phyloP scores from a whole-genome alignment of 1,139 yeast species.

The Yamadazyma dendronema region DNA sequence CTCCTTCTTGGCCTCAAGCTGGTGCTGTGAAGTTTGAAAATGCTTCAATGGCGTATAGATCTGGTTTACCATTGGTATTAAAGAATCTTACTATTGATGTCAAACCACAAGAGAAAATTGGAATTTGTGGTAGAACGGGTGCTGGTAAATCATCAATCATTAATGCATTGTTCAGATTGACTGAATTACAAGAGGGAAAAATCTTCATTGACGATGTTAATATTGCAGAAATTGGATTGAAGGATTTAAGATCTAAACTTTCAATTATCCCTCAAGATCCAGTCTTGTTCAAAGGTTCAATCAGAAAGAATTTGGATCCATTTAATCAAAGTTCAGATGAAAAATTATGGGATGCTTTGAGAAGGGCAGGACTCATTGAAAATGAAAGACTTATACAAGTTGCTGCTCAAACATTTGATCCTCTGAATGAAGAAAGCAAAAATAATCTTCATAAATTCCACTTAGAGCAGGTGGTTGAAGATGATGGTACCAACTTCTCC shows the following conservation, averaged over 20 bases:
- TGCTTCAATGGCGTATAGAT: slow-evolving; percentile 69
- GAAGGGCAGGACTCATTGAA: slow-evolving; percentile 29
- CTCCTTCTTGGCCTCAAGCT: slow-evolving; percentile 42
- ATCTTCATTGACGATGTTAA: slow-evolving; percentile 62
- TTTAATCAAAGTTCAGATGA: slow-evolving; percentile 31
- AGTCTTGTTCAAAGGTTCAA: slow-evolving; percentile 78
- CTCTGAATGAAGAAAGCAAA: neutral
- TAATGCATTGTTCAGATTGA: slow-evolving; percentile 62
- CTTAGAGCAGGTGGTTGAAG: slow-evolving; percentile 48
- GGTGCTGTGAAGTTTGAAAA: slow-evolving; percentile 56
- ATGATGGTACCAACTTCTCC: slow-evolving; percentile 52
- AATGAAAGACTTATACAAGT: slow-evolving; percentile 19
- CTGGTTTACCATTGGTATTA: slow-evolving; percentile 72
- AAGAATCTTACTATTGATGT: slow-evolving; percentile 50
- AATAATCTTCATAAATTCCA: slow-evolving; percentile 34
- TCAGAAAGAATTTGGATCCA: slow-evolving; percentile 80
- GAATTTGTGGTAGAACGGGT: slow-evolving; percentile 80
- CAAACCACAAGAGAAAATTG: slow-evolving; percentile 60
- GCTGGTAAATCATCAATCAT: slow-evolving; percentile 76
- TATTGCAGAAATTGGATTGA: slow-evolving; percentile 64
- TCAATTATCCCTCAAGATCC: slow-evolving; percentile 95
- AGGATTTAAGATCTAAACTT: slow-evolving; percentile 70
- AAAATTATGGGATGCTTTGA: slow-evolving; percentile 31
- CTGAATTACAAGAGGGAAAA: slow-evolving; percentile 52
- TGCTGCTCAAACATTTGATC: slow-evolving; percentile 2